These are phyloP conservation scores for Kodamaea hsintzibuensis DNA, from an alignment of 805 yeast genomes.

Conservation along the genomic window DNA sequence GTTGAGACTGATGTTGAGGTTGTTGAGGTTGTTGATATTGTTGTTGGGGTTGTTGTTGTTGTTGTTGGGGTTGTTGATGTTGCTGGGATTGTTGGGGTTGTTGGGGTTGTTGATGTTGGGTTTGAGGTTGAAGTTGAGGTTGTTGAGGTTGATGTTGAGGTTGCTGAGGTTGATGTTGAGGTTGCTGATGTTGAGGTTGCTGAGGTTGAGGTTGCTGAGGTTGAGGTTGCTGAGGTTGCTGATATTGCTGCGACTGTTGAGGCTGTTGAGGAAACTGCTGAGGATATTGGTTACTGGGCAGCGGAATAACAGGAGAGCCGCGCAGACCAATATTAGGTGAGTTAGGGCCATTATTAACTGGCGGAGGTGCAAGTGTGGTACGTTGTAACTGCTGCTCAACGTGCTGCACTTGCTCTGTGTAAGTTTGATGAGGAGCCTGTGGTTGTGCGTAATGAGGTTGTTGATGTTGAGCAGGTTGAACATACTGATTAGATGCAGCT, in stretches of 20 bases:
- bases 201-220: too few species aligned
- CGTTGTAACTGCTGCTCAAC: conserved; percentile 14
- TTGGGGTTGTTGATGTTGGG: neutral
- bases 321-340: neutral
- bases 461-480: neutral
- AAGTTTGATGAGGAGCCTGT: neutral
- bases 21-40: conserved; percentile 2
- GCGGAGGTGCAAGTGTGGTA: conserved; percentile 3
- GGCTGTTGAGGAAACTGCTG: conserved; percentile 1
- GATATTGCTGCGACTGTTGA: conserved; percentile 3
- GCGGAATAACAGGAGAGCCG: neutral
- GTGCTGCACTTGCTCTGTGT: conserved; percentile 22
- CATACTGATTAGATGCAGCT: neutral
- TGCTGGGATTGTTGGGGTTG: conserved; percentile 1
- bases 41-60: neutral
- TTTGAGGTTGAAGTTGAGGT: too few species aligned
- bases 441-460: conserved; percentile 3
- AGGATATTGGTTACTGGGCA: neutral
- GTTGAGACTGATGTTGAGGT: too few species aligned
- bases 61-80: neutral
- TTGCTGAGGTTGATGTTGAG: neutral
- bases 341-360: neutral
- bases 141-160: conserved; percentile 2
- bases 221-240: neutral
- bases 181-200: too few species aligned